Evolutionary conservation across 768 basidiomycete genomes (phyloP).

Genomic region (Mycena albidolilacea): DNA sequence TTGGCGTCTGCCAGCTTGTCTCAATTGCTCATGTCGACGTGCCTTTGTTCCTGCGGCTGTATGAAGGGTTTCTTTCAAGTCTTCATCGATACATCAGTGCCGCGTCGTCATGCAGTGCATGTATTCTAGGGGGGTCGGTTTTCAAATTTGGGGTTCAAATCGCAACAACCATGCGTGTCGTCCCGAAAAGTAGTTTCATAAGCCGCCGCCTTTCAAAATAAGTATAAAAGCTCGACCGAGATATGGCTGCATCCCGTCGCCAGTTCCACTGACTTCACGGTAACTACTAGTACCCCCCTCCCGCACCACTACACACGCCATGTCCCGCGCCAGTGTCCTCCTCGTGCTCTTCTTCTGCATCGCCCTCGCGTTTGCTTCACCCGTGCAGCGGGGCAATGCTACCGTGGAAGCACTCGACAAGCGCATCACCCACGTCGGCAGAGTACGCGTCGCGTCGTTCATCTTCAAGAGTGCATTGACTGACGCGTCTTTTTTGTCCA

Average conservation of each 20-base stretch:
- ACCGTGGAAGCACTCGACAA: slow-evolving; percentile 57
- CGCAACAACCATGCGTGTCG: neutral
- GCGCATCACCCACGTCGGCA: slow-evolving; percentile 68
- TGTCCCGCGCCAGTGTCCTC: slow-evolving; percentile 58
- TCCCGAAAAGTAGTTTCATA: slow-evolving; percentile 33
- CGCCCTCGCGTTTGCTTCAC: slow-evolving; percentile 57
- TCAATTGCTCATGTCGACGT: too few species aligned
- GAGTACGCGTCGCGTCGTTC: slow-evolving; percentile 57
- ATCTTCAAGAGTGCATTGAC: slow-evolving; percentile 11
- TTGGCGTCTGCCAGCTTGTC: too few species aligned
- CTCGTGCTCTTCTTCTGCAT: slow-evolving; percentile 44
- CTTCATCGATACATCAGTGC: neutral
- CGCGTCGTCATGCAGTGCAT: slow-evolving; percentile 30
- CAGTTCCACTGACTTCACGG: slow-evolving; percentile 31
- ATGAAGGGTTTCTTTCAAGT: too few species aligned
- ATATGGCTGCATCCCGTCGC: slow-evolving; percentile 36
- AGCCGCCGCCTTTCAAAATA: slow-evolving; percentile 26
- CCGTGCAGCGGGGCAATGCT: slow-evolving; percentile 54
- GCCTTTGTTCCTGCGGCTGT: too few species aligned
- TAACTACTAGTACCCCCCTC: too few species aligned
- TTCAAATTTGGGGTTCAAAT: slow-evolving; percentile 23
- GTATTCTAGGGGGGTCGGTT: slow-evolving; percentile 7
- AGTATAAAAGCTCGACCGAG: slow-evolving; percentile 40
- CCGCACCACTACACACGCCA: slow-evolving; percentile 41
- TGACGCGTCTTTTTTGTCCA: slow-evolving; percentile 45